Percentiles rank a stretch among this genome's conserved stretches.
These are phyloP conservation scores for Trametes meyenii DNA, from an alignment of 768 basidiomycete species.

Conservation along the genomic window DNA sequence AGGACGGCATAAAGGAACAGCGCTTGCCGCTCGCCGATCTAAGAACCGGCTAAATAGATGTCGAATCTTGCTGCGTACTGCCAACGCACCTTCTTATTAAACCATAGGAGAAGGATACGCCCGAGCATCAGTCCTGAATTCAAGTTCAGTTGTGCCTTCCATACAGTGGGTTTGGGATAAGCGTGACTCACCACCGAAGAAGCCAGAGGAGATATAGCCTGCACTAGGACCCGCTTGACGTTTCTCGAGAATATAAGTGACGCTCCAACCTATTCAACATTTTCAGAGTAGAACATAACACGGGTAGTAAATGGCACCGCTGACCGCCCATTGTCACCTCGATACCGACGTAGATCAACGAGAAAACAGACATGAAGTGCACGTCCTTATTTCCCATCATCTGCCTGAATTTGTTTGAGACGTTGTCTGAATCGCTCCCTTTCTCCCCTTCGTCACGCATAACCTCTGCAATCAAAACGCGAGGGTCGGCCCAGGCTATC, in stretches of 20 bases:
- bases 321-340: conserved; percentile 49
- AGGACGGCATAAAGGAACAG: conserved; percentile 31
- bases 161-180: no score
- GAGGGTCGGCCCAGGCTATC: conserved; percentile 30
- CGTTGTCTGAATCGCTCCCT: conserved; percentile 31
- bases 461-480: no score
- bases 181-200: conserved; percentile 41
- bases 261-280: conserved; percentile 54
- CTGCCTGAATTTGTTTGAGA: conserved; percentile 35
- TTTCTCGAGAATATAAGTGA: conserved; percentile 45
- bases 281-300: no score
- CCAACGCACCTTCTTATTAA: conserved; percentile 33
- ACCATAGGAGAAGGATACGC: conserved; percentile 26
- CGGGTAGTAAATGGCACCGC: neutral
- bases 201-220: conserved; percentile 48
- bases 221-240: conserved; percentile 40
- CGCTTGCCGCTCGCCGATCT: conserved; percentile 32
- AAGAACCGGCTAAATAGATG: no score
- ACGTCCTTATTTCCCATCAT: conserved; percentile 39
- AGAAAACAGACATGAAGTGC: conserved; percentile 43
- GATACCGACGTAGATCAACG: conserved; percentile 46
- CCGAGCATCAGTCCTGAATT: conserved; percentile 34
- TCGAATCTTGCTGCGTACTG: no score
- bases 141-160: no score
- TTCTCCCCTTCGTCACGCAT: no score